phyloP scores from a whole-genome alignment of 192 early-diverging fungal species.

The Backusella macrospora region DNA sequence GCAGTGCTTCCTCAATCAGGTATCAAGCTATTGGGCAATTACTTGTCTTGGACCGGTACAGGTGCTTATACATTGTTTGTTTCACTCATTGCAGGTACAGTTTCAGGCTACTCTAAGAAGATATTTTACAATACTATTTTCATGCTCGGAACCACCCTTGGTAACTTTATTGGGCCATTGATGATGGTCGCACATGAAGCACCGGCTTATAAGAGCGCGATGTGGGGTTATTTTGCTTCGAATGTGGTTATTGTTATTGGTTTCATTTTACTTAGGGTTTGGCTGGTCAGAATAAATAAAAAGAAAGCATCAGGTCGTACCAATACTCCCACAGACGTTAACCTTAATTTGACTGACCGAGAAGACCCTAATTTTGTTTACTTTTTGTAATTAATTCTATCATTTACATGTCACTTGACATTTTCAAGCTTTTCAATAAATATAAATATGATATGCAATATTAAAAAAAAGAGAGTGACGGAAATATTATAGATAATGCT shows the following conservation, averaged over 20 bases:
- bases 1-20: conserved; percentile 10
- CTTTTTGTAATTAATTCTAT: conserved; percentile 9
- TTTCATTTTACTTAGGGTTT: neutral
- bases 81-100: neutral
- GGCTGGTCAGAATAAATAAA: neutral
- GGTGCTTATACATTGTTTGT: conserved; percentile 6
- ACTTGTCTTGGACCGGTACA: conserved; percentile 4
- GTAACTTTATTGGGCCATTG: conserved; percentile 21
- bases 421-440: no score
- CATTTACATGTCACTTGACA: no score
- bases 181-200: conserved; percentile 14
- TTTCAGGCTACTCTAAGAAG: conserved; percentile 24
- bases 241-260: neutral
- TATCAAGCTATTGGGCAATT: conserved; percentile 11
- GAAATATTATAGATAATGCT: no score
- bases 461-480: no score
- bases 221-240: conserved; percentile 13
- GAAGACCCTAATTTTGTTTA: conserved; percentile 30
- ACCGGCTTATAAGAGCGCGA: neutral
- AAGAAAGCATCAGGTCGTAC: conserved; percentile 1
- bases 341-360: conserved; percentile 28
- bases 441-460: no score
- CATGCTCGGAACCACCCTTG: conserved; percentile 20
- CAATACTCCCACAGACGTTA: neutral
- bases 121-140: conserved; percentile 11